phyloP scores from a whole-genome alignment of 495 filamentous ascomycete species.

The Talaromyces thailandensis region DNA sequence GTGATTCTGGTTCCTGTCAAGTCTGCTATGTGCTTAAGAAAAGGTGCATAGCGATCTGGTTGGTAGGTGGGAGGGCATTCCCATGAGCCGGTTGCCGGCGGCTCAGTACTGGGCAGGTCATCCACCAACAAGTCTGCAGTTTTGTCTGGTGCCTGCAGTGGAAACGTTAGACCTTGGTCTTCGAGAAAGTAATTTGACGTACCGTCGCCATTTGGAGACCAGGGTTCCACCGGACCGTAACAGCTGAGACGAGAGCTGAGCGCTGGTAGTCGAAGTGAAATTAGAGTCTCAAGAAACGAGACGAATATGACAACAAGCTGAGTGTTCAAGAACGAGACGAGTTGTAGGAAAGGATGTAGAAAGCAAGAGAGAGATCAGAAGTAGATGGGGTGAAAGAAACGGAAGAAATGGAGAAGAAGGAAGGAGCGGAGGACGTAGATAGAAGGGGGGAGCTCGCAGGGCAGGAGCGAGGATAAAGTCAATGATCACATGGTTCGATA shows the following conservation, averaged over 20 bases:
- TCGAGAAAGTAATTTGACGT: too few relatives aligned
- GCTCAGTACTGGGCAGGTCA: not conserved
- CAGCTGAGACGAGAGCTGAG: not conserved
- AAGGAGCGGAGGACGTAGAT: constrained; percentile 14
- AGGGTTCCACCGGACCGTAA: not conserved
- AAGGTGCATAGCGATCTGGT: not conserved
- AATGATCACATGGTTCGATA: not conserved
- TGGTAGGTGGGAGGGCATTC: not conserved
- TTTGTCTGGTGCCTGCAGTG: not conserved
- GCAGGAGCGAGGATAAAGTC: not conserved
- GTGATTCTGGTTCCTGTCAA: constrained; percentile 16
- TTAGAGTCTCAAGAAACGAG: not conserved
- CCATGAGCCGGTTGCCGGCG: not conserved
- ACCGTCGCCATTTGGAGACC: too few relatives aligned
- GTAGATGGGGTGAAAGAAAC: constrained; percentile 11
- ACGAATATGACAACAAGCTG: not conserved
- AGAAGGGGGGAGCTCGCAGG: not conserved
- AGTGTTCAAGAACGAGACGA: not conserved
- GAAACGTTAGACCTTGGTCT: not conserved
- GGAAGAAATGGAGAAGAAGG: constrained; percentile 19
- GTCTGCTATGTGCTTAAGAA: constrained; percentile 8
- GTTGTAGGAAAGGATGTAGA: constrained; percentile 12
- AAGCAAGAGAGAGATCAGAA: constrained; percentile 14
- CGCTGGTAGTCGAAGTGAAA: not conserved
- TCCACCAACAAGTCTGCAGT: not conserved